Conservation (phyloP, 1,139 yeast species). For the Debaryomyces nepalensis region DNA sequence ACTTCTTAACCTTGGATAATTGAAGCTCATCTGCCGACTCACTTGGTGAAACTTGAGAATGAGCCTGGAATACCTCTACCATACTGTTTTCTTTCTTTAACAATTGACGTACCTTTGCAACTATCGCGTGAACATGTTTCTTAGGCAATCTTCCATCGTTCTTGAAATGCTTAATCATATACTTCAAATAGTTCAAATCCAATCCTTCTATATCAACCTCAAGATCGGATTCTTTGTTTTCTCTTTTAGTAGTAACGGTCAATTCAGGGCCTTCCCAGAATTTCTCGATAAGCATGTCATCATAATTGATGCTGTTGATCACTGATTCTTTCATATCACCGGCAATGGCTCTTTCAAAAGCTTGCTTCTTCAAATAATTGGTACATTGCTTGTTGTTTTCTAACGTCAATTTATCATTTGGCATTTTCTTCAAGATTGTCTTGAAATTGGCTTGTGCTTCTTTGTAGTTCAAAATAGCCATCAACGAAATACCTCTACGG, state of each 20-base stretch:
- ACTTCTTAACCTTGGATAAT: slow-evolving; percentile 37
- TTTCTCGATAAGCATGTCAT: slow-evolving; percentile 57
- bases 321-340: slow-evolving; percentile 53
- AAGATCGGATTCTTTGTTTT: slow-evolving; percentile 23
- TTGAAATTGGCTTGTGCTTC: slow-evolving; percentile 77
- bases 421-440: slow-evolving; percentile 62
- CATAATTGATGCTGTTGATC: slow-evolving; percentile 49
- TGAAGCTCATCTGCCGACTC: slow-evolving; percentile 24
- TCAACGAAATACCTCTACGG: slow-evolving; percentile 81
- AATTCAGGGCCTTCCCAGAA: slow-evolving; percentile 69
- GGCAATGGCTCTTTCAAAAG: slow-evolving; percentile 88
- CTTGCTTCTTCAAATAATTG: slow-evolving; percentile 69
- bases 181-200: slow-evolving; percentile 57
- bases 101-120: slow-evolving; percentile 70
- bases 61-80: slow-evolving; percentile 67
- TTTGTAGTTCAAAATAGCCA: slow-evolving; percentile 76
- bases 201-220: slow-evolving; percentile 39
- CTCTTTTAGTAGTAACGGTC: slow-evolving; percentile 38
- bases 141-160: slow-evolving; percentile 76
- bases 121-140: slow-evolving; percentile 81
- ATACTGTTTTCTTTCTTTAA: slow-evolving; percentile 71
- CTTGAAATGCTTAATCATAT: slow-evolving; percentile 71
- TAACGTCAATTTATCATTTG: slow-evolving; percentile 71
- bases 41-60: slow-evolving; percentile 23
- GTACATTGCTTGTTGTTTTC: slow-evolving; percentile 68